Base-by-base conservation (phyloP, 768 basidiomycete genomes). In the Trametes gibbosa region DNA sequence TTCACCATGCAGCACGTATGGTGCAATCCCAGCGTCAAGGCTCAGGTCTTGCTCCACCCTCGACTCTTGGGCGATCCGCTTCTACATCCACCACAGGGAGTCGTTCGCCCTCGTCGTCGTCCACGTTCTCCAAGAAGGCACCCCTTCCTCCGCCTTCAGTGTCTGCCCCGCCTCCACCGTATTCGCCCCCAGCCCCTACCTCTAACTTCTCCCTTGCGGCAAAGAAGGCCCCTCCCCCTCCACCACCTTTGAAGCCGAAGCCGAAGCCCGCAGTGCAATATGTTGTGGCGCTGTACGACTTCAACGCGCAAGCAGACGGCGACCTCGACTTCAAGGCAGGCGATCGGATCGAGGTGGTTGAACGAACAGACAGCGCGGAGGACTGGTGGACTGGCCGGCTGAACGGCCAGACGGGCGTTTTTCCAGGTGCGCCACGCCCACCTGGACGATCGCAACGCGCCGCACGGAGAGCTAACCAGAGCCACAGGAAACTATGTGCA, bases 301-400 rank as follows among this genome's bases (percentile, higher is more conserved):
- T 96, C 70, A 81, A 79, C 35, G 93, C 97, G 19, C 95, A 96
- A 82, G 91, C 95, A 40, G 93, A 90, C 0, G 96, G 96, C 1
- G 96, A 98, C 73, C 76, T 98, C 56, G 89, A 87, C 0, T 98
- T 98, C 77, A 84, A 79, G 62, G 83, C 85, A 16, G 96, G 96
- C 16, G 95, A 98, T 73, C 79, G 82, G 64, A 98, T 98, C 72
- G 93, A 96, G 74, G 77, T 98, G 53, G 81, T 97, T 35, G 87
- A 95, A 73, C 84, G 83, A 73, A 86, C 88, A 17, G 83, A 81
- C 7, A 95, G 85, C 67, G 70, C 86, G 25, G 92, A 98, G 70
- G 95, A 98, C 69, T 98, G 95, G 95, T 98, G 96, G 96, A 97
- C 95, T 25, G 95, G 96, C 7, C 81, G 83, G 67, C 53, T 96